Evolutionary conservation across 2,329 filamentous ascomycete species (phyloP), one percentile per base, ranked within the genome.

Genomic region (Neospermospora avenae): DNA sequence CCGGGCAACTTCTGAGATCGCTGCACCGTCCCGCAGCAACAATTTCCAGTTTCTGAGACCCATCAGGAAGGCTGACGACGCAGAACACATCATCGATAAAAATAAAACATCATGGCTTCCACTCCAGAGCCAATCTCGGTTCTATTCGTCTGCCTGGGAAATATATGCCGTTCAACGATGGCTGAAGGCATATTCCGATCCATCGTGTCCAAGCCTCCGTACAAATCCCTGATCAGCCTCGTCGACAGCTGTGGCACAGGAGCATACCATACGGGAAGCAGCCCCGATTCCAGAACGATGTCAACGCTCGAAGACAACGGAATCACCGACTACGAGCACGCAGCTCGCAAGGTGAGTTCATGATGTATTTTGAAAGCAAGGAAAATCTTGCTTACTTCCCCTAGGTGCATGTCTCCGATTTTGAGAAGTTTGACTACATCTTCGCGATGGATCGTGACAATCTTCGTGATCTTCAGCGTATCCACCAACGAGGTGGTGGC

Each of bases 121-220:
- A 52, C 57, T 24, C 48, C 66, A 55, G 70, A 71, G n/a, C 63
- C 68, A 3, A 72, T 90, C 57, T 92, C 88, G 2, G 89, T 98
- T 39, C 84, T 98, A 55, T 98, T 98, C 73, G 93, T 98, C 68
- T 99, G 95, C 77, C 82, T 98, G 35, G 95, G 95, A 74, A 99
- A 99, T 76, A 98, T 98, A 71, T 99, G 92, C 74, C 81, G 84
- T 62, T 96, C 92, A 7, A 90, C 95, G 34, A 98, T 99, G 95
- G 91, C 93, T 48, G 93, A 98, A 79, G 95, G 90, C 53, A 90
- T 96, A 66, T 98, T 99, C 77, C 85, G 86, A 60, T 84, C 87
- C 62, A 77, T 95, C 42, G 82, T 82, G 42, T 80, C 83, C 66
- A 83, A 87, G 60, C 75, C 82, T 49, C 79, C 83, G 24, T 85